Evolutionary conservation across 805 yeast genomes (phyloP), one percentile per base, ranked within the genome.

Genomic region (Myxozyma melibiosi): DNA sequence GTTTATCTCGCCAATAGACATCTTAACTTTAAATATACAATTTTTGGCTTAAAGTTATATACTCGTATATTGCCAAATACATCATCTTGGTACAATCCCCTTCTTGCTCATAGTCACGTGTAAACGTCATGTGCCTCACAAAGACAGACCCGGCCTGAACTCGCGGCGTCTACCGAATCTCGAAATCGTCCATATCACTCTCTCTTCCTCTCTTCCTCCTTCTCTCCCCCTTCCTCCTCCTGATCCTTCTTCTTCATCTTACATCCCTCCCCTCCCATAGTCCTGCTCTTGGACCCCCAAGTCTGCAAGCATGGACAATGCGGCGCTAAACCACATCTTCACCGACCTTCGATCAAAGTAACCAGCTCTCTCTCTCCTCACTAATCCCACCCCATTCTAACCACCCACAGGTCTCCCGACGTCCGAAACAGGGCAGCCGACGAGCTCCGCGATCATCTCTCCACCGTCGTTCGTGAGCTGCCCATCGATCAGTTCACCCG

Each of bases 401-500:
- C 35, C 25, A 11, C n/a, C 34, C 33, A 4, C 27, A 57, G 62
- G 24, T 47, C 56, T 22, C 35, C 55, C 31, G 66, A 61, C 16
- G 58, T 57, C 22, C 62, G 70, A 30, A 61, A 68, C 22, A 70
- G 69, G 20, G 88, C 90, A 5, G 92, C 96, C 0, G 74, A 76
- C 20, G 94, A 88, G 64, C 76, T 92, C 51, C 77, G 86, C 45
- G 81, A 80, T 33, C 85, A 88, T 62, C 77, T 92, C 53, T 80
- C 84, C 4, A 78, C 88, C 0, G 80, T 88, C 11, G 86, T 94
- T 1, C 80, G 96, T 47, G 97, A 91, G 66, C 78, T 85, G 20
- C 84, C 94, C 0, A 78, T 88, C 1, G 97, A 90, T 69, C 92
- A 87, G 66, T 83, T 89, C 65, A 82, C 88, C 61, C 74, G 90